Percentiles rank a stretch among this genome's conserved stretches.
These are phyloP conservation scores for Arthrobotrys megalospora DNA, from an alignment of 2,329 filamentous ascomycete species.

Conservation along the genomic window DNA sequence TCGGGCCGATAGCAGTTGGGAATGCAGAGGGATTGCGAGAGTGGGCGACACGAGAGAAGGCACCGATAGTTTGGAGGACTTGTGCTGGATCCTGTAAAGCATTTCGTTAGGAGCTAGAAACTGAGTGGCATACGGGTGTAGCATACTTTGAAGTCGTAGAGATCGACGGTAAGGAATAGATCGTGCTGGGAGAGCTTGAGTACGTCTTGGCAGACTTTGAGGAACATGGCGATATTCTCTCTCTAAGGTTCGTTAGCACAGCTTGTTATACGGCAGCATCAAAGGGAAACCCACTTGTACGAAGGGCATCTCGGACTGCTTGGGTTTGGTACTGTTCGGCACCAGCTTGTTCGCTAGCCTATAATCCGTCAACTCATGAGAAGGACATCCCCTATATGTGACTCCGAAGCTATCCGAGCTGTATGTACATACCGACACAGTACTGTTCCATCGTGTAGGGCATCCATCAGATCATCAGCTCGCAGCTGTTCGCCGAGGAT, in stretches of 20 bases:
- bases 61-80: constrained; percentile 90
- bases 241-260: constrained; percentile 70
- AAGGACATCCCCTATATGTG: neutral
- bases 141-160: constrained; percentile 83
- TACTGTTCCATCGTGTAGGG: constrained; percentile 89
- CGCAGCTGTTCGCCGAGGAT: constrained; percentile 81
- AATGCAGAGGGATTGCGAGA: constrained; percentile 81
- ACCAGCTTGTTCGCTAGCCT: constrained; percentile 50
- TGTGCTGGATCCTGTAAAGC: constrained; percentile 81
- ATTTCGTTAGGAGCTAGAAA: neutral
- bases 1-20: constrained; percentile 78
- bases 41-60: constrained; percentile 91
- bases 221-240: constrained; percentile 98
- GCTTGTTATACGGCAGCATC: neutral
- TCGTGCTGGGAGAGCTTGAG: constrained; percentile 93
- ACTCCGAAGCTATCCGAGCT: constrained; percentile 25
- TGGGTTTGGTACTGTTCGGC: constrained; percentile 72
- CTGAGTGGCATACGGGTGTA: neutral
- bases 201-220: constrained; percentile 85
- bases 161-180: constrained; percentile 94
- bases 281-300: constrained; percentile 74
- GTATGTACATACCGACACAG: constrained; percentile 82
- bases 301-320: constrained; percentile 94
- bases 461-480: constrained; percentile 80
- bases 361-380: neutral